Percentiles rank a stretch among this genome's conserved stretches.
Conservation (phyloP, 768 basidiomycete genomes). For the Hysterangium stoloniferum region DNA sequence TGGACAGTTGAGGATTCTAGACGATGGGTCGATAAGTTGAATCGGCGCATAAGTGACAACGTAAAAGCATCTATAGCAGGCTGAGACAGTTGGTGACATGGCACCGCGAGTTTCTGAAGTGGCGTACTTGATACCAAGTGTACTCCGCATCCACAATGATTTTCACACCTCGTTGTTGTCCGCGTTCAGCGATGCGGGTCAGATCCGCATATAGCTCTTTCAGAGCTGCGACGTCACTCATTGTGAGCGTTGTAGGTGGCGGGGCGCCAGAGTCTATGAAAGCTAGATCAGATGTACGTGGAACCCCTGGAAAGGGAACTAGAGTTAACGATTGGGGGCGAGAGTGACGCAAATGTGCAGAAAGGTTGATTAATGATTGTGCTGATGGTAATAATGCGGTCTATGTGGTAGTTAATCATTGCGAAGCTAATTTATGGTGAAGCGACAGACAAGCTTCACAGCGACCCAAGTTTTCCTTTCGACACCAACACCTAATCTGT, state of each 20-base stretch:
- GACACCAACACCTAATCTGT: conserved; percentile 24
- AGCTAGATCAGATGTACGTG: conserved; percentile 49
- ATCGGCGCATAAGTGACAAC: conserved; percentile 64
- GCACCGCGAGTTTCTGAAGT: not conserved
- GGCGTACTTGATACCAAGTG: conserved; percentile 35
- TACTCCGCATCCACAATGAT: conserved; percentile 85
- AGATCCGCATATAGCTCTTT: conserved; percentile 56
- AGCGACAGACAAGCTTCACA: conserved; percentile 59
- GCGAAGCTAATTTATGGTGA: not conserved
- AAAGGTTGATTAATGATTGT: conserved; percentile 52
- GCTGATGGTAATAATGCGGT: conserved; percentile 64
- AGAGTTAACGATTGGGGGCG: conserved; percentile 26
- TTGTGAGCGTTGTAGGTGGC: conserved; percentile 29
- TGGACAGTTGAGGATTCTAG: not conserved
- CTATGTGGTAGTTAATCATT: conserved; percentile 26
- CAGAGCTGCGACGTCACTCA: conserved; percentile 53
- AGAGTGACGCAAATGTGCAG: conserved; percentile 44
- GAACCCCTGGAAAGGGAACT: conserved; percentile 65
- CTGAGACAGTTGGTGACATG: conserved; percentile 21
- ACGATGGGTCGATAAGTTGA: conserved; percentile 42
- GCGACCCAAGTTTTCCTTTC: conserved; percentile 75
- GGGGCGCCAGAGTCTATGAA: conserved; percentile 29
- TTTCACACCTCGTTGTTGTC: conserved; percentile 52
- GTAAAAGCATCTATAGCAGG: conserved; percentile 82
- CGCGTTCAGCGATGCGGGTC: conserved; percentile 53